Base-by-base conservation (phyloP, 2,329 filamentous ascomycete genomes). In the Aspergillus tamarii region DNA sequence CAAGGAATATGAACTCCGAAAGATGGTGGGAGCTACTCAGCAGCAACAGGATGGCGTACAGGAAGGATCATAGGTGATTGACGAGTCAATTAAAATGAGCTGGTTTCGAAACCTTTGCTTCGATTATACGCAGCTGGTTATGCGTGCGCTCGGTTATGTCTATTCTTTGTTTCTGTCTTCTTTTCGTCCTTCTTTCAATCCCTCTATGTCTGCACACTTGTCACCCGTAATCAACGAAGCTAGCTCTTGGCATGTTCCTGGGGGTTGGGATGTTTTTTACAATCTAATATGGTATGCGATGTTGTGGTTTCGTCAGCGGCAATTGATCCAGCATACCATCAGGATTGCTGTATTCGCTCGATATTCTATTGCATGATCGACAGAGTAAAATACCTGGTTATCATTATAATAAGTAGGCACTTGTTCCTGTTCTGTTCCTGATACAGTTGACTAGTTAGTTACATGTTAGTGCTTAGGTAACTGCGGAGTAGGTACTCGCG, bases 1-100 rank as follows among this genome's bases (percentile, higher is more conserved):
- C 23, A 93, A 94, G 74, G 94, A 98, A 79, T 95, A 89, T 81
- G 92, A 96, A 79, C 82, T 96, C 71, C 89, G 92, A 73, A 94
- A 93, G 80, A 94, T 96, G 85, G 92, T 90, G 64, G 87, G 87
- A 52, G 88, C 87, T 26, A 86, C 87, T 58, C 87, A 89, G 69
- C 79, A 80, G 66, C 77, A 79, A 67, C 74, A 76, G 61, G 74
- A 69, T 39, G 67, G 66, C 53, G 64, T 60, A 46, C 66, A 74
- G 50, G 74, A 76, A 63, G 66, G 64, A 45, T 41, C 62, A 19
- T 70, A 70, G 46, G 41, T 23, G n/a, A 39, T 9, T 34, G 32
- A 39, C 36, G 9, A 41, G 30, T 41, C 54, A 57, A 28, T 23
- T 32, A 36, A 28, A 55, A 34, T 28, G 52, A 39, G 52, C 52